These are phyloP conservation scores for Pseudomicrostroma phylloplanum DNA, from an alignment of 1,284 basidiomycete genomes.

Conservation along the genomic window DNA sequence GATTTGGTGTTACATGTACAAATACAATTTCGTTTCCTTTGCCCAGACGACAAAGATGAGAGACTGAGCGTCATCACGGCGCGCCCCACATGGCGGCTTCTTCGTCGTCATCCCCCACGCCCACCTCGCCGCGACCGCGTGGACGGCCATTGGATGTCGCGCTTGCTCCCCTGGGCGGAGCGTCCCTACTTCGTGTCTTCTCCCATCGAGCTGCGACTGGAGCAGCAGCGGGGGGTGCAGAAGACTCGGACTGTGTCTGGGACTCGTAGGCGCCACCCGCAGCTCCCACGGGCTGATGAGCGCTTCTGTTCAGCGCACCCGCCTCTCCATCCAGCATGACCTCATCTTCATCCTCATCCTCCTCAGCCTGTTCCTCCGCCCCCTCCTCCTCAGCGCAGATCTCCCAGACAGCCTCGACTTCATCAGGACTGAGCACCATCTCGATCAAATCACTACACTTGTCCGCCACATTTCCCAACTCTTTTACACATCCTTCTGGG, in stretches of 20 bases:
- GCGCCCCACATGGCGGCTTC: too few species aligned
- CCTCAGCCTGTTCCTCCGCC: not conserved
- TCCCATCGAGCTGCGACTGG: too few species aligned
- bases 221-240: not conserved
- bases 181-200: too few species aligned
- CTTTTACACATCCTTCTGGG: not conserved
- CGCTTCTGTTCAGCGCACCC: not conserved
- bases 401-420: constrained; percentile 38
- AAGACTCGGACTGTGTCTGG: not conserved
- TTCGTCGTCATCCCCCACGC: too few species aligned
- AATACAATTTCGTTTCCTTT: too few species aligned
- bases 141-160: too few species aligned
- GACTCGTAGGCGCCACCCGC: not conserved
- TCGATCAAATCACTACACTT: constrained; percentile 37
- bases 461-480: constrained; percentile 20
- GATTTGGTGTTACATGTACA: too few species aligned
- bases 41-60: too few species aligned
- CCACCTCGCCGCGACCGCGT: too few species aligned
- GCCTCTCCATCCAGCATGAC: not conserved
- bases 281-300: not conserved
- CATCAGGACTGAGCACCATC: constrained; percentile 35
- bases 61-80: too few species aligned
- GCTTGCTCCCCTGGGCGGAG: too few species aligned
- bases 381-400: constrained; percentile 19
- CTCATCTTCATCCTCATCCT: not conserved